These are phyloP conservation scores for Petunia axillaris DNA, from an alignment of 257 asterid species.

Conservation along the genomic window DNA sequence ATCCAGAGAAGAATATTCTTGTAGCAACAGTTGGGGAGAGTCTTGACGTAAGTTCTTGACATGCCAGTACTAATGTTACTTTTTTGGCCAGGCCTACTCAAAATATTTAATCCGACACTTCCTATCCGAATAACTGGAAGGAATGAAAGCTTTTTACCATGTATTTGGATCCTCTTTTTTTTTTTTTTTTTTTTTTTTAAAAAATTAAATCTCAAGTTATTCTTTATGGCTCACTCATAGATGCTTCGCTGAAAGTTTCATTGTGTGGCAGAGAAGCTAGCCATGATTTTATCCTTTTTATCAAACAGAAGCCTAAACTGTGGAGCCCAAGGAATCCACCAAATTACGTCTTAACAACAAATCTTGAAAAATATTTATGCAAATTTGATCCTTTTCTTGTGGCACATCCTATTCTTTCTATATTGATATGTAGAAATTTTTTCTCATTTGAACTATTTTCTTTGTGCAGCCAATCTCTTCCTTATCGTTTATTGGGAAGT, in stretches of 20 bases:
- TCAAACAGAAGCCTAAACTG: not conserved
- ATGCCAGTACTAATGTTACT: not conserved
- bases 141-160: not conserved
- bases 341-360: not conserved
- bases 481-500: conserved; percentile 80
- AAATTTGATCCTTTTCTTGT: not conserved
- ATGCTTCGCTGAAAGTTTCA: not conserved
- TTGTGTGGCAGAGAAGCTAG: not conserved
- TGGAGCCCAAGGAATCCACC: not conserved
- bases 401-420: not conserved
- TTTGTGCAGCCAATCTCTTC: conserved; percentile 59
- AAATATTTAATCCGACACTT: not conserved
- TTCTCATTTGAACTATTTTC: conserved; percentile 28
- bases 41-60: conserved; percentile 55
- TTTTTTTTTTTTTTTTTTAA: too few species aligned
- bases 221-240: not conserved
- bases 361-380: not conserved
- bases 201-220: not conserved
- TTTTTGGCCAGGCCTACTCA: not conserved
- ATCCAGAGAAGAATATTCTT: conserved; percentile 76
- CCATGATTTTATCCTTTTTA: not conserved
- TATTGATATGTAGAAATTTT: not conserved
- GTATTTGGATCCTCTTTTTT: not conserved
- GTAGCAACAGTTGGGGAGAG: conserved; percentile 85
- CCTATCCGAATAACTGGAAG: not conserved